phyloP scores from a whole-genome alignment of 1,284 basidiomycete species.

The Cyathus olla region DNA sequence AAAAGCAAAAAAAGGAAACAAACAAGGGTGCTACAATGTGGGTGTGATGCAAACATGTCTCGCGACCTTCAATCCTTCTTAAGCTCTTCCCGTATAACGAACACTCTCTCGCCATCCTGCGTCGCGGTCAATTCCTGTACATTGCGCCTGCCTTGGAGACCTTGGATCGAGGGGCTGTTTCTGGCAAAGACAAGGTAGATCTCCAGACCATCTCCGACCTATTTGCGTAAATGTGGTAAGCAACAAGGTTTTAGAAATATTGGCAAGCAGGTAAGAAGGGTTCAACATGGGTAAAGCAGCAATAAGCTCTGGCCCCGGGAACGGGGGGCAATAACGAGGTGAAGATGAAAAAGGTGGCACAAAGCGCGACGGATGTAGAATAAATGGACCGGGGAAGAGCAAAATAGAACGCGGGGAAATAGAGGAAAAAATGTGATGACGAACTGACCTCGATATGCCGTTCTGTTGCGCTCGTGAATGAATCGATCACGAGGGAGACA shows the following conservation, averaged over 20 bases:
- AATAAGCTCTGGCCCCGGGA: too few relatives aligned
- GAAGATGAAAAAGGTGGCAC: neutral
- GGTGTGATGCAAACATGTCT: too few relatives aligned
- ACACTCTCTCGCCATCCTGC: constrained; percentile 77
- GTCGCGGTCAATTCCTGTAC: constrained; percentile 71
- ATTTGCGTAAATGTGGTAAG: constrained; percentile 16
- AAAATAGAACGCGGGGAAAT: neutral
- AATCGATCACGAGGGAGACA: constrained; percentile 90
- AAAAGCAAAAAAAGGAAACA: constrained; percentile 17
- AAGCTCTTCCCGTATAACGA: constrained; percentile 77
- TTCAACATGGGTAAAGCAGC: constrained; percentile 13
- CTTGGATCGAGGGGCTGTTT: constrained; percentile 68
- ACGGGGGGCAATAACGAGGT: too few relatives aligned
- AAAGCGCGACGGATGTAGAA: too few relatives aligned
- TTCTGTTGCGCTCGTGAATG: constrained; percentile 94
- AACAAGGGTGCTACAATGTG: too few relatives aligned
- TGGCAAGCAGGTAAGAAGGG: constrained; percentile 12
- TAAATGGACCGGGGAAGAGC: too few relatives aligned
- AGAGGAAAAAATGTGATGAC: constrained; percentile 16
- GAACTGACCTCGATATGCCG: constrained; percentile 89
- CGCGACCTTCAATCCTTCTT: constrained; percentile 62
- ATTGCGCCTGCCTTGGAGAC: constrained; percentile 68
- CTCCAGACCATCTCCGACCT: constrained; percentile 95
- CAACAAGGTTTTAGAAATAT: constrained; percentile 2
- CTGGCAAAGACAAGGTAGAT: constrained; percentile 88